These are phyloP conservation scores for Dimocarpus longan DNA, from an alignment of 345 rosid species.

Conservation along the genomic window DNA sequence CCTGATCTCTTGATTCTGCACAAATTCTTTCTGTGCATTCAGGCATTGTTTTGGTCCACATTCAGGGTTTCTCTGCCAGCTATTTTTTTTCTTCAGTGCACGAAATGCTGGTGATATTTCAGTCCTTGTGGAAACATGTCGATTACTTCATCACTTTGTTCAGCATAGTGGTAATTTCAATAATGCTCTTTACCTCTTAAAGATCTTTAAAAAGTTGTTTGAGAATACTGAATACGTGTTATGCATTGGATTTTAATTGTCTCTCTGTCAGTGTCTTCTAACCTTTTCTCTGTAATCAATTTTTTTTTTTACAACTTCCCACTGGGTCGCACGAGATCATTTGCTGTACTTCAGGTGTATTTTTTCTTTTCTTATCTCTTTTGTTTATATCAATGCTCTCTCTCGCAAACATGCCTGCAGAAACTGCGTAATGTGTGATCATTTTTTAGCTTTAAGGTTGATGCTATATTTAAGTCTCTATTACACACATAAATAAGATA, in stretches of 20 bases:
- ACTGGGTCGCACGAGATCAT: not conserved
- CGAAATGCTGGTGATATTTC: conserved; percentile 55
- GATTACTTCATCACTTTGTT: conserved; percentile 50
- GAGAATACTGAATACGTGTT: not conserved
- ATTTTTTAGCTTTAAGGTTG: not conserved
- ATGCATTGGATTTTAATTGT: not conserved
- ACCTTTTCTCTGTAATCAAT: not conserved
- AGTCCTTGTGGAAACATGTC: conserved; percentile 71
- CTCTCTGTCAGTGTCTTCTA: not conserved
- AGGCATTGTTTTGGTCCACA: conserved; percentile 88
- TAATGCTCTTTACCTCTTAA: not conserved
- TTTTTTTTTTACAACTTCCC: not conserved
- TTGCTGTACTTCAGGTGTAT: not conserved
- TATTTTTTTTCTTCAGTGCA: conserved; percentile 75
- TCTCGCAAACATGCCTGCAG: not conserved
- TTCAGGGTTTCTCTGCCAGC: conserved; percentile 76
- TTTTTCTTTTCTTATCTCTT: not conserved
- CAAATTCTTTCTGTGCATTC: conserved; percentile 30
- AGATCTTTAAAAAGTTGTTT: not conserved
- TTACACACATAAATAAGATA: not conserved
- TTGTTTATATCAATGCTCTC: not conserved
- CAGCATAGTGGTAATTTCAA: conserved; percentile 52
- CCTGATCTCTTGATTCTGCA: not conserved
- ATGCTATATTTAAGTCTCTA: too few relatives aligned
- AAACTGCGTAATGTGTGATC: not conserved